These are phyloP conservation scores for Triticum timopheevii DNA, from an alignment of 176 grass and related monocot genomes.

Conservation along the genomic window DNA sequence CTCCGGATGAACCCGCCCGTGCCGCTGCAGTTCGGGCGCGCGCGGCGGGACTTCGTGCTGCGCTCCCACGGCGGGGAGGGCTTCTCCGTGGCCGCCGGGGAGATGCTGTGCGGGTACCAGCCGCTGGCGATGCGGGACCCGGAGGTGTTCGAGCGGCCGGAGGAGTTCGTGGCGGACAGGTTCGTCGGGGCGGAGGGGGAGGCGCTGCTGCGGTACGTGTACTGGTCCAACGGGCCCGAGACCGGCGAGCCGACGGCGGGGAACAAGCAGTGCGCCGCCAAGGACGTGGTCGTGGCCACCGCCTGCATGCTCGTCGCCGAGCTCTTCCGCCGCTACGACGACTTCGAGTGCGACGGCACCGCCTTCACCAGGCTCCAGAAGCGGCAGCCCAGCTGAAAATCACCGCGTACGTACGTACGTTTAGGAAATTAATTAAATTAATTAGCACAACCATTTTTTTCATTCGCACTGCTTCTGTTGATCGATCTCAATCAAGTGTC, in stretches of 20 bases:
- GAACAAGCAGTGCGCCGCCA: conserved; percentile 96
- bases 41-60: conserved; percentile 67
- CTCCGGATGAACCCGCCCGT: conserved; percentile 77
- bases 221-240: conserved; percentile 88
- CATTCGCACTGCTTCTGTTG: neutral
- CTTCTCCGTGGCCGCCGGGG: conserved; percentile 50
- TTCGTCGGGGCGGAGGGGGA: conserved; percentile 58
- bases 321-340: conserved; percentile 70
- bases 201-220: conserved; percentile 60
- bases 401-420: too few species aligned
- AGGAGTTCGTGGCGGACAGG: conserved; percentile 57
- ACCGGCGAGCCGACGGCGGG: conserved; percentile 33
- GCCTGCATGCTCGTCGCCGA: conserved; percentile 83
- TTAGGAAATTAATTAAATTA: neutral
- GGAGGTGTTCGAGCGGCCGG: conserved; percentile 65
- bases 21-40: conserved; percentile 75
- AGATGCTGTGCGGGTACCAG: conserved; percentile 93
- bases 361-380: conserved; percentile 62
- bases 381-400: neutral
- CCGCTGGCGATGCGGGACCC: conserved; percentile 77
- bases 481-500: neutral
- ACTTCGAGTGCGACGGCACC: conserved; percentile 43
- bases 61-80: conserved; percentile 45
- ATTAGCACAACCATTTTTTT: neutral
- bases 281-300: conserved; percentile 77